Conservation (phyloP, 257 asterid genomes). For the Prunella vulgaris region DNA sequence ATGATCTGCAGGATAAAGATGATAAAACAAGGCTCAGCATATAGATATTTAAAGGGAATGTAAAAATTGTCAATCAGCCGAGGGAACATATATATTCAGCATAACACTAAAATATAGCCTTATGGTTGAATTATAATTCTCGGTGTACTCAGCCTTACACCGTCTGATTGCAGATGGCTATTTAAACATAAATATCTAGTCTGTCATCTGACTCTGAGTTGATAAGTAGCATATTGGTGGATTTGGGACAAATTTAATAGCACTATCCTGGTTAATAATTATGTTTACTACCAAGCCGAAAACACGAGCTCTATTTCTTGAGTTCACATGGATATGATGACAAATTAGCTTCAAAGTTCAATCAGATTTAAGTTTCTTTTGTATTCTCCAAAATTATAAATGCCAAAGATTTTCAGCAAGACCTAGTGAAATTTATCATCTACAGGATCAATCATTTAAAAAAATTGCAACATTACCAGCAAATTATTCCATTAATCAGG, state of each 20-base stretch:
- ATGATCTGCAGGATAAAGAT: constrained; percentile 58
- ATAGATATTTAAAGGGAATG: neutral
- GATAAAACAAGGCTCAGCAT: neutral
- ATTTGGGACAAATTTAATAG: neutral
- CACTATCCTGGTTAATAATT: neutral
- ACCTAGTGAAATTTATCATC: neutral
- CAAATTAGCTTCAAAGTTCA: neutral
- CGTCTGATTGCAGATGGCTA: neutral
- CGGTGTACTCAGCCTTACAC: neutral
- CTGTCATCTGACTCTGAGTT: neutral
- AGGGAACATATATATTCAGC: neutral
- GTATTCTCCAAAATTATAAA: neutral
- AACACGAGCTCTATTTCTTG: neutral
- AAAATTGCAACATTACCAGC: neutral
- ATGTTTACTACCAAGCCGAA: neutral
- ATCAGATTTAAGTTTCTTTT: neutral
- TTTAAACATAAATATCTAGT: neutral
- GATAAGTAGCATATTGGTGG: neutral
- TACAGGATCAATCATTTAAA: neutral
- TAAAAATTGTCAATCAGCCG: neutral
- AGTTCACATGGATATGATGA: neutral
- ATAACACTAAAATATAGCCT: neutral
- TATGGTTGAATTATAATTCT: neutral
- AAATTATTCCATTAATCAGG: neutral
- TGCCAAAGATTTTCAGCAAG: neutral